Evolutionary conservation across 164 flowering plant genomes (phyloP).

Genomic region (Annona cherimola): DNA sequence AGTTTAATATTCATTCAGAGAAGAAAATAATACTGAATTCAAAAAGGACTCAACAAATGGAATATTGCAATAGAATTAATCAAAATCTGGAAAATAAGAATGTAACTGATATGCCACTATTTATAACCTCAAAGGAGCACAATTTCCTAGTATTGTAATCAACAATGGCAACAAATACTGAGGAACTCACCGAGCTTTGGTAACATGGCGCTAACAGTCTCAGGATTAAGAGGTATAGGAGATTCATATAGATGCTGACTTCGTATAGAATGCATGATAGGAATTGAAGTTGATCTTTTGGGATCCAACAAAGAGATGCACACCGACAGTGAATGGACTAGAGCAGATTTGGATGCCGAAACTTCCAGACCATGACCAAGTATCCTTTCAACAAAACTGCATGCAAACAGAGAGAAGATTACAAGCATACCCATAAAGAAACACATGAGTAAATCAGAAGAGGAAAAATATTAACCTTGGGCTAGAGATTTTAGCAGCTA

Average conservation of each 20-base stretch:
- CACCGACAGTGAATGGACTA: constrained; percentile 81
- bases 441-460: too few relatives aligned
- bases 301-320: constrained; percentile 93
- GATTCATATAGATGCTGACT: constrained; percentile 75
- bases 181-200: constrained; percentile 75
- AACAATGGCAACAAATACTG: not conserved
- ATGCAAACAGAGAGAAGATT: constrained; percentile 6
- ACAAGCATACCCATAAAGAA: too few relatives aligned
- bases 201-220: constrained; percentile 84
- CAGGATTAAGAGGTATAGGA: constrained; percentile 56
- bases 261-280: constrained; percentile 55
- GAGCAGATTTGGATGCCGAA: constrained; percentile 70
- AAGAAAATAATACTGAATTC: not conserved
- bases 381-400: constrained; percentile 83
- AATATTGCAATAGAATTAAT: not conserved
- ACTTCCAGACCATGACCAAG: constrained; percentile 81
- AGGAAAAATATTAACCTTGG: constrained; percentile 51
- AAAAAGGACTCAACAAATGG: not conserved
- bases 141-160: not conserved
- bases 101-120: not conserved
- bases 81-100: not conserved
- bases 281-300: constrained; percentile 55
- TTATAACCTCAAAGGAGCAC: not conserved
- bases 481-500: constrained; percentile 76
- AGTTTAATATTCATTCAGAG: not conserved